Evolutionary conservation across 345 rosid genomes (phyloP).

Genomic region (Euclidium syriacum): DNA sequence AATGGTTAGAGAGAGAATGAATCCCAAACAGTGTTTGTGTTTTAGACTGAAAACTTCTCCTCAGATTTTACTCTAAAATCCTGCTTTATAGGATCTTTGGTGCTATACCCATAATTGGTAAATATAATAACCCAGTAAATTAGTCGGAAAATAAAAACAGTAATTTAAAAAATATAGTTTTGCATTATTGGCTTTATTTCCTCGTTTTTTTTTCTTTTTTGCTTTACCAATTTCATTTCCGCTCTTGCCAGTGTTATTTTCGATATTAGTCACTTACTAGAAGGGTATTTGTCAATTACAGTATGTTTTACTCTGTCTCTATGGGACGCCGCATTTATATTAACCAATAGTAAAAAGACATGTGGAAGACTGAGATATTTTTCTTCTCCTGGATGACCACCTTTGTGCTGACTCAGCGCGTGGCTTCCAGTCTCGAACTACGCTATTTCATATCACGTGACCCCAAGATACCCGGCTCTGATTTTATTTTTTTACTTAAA

Average conservation of each 20-base stretch:
- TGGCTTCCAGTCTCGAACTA: constrained; percentile 24
- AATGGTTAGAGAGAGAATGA: neutral
- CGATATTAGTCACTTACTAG: neutral
- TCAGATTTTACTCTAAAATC: constrained; percentile 6
- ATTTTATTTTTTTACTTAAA: neutral
- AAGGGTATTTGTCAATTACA: neutral
- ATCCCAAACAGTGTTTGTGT: no score
- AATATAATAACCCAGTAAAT: no score
- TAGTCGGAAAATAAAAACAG: no score
- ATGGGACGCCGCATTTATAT: constrained; percentile 39
- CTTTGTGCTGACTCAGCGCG: constrained; percentile 36
- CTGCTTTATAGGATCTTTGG: constrained; percentile 26
- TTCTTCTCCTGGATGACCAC: neutral
- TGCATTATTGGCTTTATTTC: neutral
- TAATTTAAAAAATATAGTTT: neutral
- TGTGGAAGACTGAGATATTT: constrained; percentile 4
- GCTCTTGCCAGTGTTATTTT: neutral
- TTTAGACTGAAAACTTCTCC: neutral
- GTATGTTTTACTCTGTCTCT: neutral
- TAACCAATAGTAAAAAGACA: constrained; percentile 19
- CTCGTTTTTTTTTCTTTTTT: neutral
- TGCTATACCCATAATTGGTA: neutral
- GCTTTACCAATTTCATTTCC: neutral
- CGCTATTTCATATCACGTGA: constrained; percentile 52
- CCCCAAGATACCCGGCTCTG: constrained; percentile 59